Percentiles rank a stretch among this genome's conserved stretches.
phyloP scores from a whole-genome alignment of 805 yeast species.

The Zygosaccharomyces gambellarensis region DNA sequence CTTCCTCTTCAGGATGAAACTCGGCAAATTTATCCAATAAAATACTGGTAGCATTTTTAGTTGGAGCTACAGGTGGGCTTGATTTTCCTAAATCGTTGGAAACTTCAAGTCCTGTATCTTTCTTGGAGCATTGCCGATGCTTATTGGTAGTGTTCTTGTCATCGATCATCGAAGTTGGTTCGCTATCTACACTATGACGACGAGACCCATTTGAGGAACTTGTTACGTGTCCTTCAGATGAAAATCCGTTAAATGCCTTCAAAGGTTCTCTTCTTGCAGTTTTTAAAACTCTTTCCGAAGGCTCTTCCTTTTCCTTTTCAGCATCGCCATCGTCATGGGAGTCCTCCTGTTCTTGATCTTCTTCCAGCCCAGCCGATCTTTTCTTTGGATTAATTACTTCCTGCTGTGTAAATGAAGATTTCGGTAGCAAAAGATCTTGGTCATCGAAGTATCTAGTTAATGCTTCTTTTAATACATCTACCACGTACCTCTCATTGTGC shows the following conservation, averaged over 20 bases:
- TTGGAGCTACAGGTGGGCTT: not conserved
- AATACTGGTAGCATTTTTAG: not conserved
- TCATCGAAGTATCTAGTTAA: constrained; percentile 44
- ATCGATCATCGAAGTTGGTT: not conserved
- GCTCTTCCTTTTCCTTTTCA: not conserved
- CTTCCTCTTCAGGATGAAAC: not conserved
- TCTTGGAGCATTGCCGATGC: not conserved
- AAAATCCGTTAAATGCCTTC: not conserved
- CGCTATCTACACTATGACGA: not conserved
- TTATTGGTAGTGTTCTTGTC: not conserved
- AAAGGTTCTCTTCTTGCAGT: not conserved
- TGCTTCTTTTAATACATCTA: constrained; percentile 52
- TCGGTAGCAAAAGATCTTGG: constrained; percentile 34
- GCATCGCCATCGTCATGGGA: too few relatives aligned
- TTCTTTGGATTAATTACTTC: constrained; percentile 5
- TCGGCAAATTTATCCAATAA: constrained; percentile 7
- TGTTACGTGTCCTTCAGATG: not conserved
- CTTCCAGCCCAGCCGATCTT: constrained; percentile 2
- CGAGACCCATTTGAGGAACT: not conserved
- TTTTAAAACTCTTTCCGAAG: not conserved
- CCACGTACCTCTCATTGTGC: constrained; percentile 57
- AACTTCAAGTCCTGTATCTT: not conserved
- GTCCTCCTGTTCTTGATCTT: not conserved
- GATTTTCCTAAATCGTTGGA: not conserved
- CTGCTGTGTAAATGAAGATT: constrained; percentile 12